These are phyloP conservation scores for Aspergillus panamensis DNA, from an alignment of 495 filamentous ascomycete species.

Conservation along the genomic window DNA sequence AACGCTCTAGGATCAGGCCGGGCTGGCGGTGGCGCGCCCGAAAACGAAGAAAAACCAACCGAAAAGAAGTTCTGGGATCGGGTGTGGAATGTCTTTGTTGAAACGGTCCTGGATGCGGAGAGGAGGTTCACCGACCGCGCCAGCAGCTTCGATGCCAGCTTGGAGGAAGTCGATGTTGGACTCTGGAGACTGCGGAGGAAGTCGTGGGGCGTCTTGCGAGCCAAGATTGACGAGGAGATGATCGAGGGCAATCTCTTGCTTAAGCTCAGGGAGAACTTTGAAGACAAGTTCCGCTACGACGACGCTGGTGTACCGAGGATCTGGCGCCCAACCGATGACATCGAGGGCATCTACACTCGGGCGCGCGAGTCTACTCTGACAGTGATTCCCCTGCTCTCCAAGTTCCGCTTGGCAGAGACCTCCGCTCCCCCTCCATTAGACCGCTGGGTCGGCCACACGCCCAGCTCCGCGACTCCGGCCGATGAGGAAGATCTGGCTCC, in stretches of 20 bases:
- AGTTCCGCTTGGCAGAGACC: slow-evolving; percentile 70
- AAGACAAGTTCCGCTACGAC: slow-evolving; percentile 98
- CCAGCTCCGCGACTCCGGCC: slow-evolving; percentile 68
- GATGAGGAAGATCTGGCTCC: slow-evolving; percentile 86
- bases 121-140: slow-evolving; percentile 80
- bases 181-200: slow-evolving; percentile 89
- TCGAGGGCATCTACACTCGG: slow-evolving; percentile 88
- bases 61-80: slow-evolving; percentile 95
- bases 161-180: slow-evolving; percentile 89
- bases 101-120: slow-evolving; percentile 84
- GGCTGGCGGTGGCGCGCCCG: slow-evolving; percentile 74
- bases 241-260: slow-evolving; percentile 94
- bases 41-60: slow-evolving; percentile 64
- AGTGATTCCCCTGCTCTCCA: slow-evolving; percentile 82
- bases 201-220: slow-evolving; percentile 84
- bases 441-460: slow-evolving; percentile 76
- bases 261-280: slow-evolving; percentile 96
- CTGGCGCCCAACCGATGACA: slow-evolving; percentile 96
- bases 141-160: slow-evolving; percentile 85
- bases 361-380: slow-evolving; percentile 87
- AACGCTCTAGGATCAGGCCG: slow-evolving; percentile 87
- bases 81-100: slow-evolving; percentile 82
- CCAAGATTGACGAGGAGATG: slow-evolving; percentile 95
- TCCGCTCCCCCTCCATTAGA: slow-evolving; percentile 73
- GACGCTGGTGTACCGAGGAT: slow-evolving; percentile 91